Percentiles rank a stretch among this genome's conserved stretches.
Evolutionary conservation across 1,284 basidiomycete genomes (phyloP).

Genomic region (Ganoderma meredithae): DNA sequence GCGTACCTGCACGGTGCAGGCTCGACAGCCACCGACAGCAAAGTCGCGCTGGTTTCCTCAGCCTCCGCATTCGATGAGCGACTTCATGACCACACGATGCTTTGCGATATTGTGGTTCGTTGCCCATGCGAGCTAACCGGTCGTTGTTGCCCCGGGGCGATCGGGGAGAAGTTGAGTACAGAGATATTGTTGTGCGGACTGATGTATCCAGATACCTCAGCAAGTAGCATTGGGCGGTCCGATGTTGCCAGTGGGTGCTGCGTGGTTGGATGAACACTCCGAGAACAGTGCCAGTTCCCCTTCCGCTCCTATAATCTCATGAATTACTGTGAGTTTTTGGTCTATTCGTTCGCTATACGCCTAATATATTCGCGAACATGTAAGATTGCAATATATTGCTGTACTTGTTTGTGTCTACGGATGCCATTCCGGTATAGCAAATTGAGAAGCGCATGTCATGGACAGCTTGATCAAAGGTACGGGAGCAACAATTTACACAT

Average conservation of each 20-base stretch:
- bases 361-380: neutral
- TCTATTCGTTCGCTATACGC: constrained; percentile 6
- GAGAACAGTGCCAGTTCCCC: neutral
- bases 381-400: constrained; percentile 8
- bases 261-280: constrained; percentile 1
- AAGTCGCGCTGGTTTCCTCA: neutral
- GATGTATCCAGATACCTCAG: constrained; percentile 15
- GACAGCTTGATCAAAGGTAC: constrained; percentile 13
- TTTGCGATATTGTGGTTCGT: neutral
- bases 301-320: neutral
- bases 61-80: neutral
- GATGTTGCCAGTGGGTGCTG: neutral
- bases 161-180: neutral
- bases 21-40: neutral
- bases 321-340: constrained; percentile 6
- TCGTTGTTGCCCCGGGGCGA: neutral
- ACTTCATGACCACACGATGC: constrained; percentile 4
- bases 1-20: neutral
- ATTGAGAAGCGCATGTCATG: constrained; percentile 16
- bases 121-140: neutral
- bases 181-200: neutral
- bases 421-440: constrained; percentile 20
- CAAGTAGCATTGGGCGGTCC: neutral
- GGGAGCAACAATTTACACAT: constrained; percentile 14
- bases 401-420: neutral